phyloP scores from a whole-genome alignment of 2,329 filamentous ascomycete species.

The Metarhizium robertsii region DNA sequence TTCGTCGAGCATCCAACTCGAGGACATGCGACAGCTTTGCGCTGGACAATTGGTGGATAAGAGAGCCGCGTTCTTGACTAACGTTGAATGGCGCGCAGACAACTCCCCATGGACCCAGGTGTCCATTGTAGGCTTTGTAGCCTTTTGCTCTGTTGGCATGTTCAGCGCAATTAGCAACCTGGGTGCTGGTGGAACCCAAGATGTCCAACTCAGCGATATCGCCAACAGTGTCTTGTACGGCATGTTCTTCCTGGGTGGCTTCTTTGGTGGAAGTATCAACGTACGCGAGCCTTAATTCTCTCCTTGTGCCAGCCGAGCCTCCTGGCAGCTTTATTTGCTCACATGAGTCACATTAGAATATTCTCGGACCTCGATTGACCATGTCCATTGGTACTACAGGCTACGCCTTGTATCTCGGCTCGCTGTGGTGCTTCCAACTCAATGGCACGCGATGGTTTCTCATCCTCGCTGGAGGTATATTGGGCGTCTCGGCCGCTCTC shows the following conservation, averaged over 20 bases:
- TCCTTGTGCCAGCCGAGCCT: background rate
- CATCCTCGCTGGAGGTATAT: slow-evolving; percentile 62
- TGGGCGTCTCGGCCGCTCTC: slow-evolving; percentile 69
- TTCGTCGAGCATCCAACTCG: background rate
- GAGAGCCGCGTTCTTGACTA: background rate
- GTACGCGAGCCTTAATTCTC: background rate
- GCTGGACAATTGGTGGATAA: background rate
- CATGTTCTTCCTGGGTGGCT: slow-evolving; percentile 5
- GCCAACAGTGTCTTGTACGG: slow-evolving; percentile 39
- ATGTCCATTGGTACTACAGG: slow-evolving; percentile 5
- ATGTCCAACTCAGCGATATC: slow-evolving; percentile 8
- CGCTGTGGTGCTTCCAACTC: slow-evolving; percentile 6
- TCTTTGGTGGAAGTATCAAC: slow-evolving; percentile 6
- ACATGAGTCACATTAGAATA: background rate
- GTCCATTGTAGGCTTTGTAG: slow-evolving; percentile 13
- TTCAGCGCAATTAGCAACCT: slow-evolving; percentile 56
- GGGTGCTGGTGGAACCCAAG: slow-evolving; percentile 39
- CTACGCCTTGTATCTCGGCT: slow-evolving; percentile 5
- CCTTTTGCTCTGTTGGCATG: slow-evolving; percentile 39
- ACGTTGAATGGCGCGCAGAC: background rate
- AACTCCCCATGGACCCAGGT: slow-evolving; percentile 10
- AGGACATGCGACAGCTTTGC: too few species aligned
- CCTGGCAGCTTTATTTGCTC: background rate
- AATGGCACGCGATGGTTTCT: slow-evolving; percentile 5
- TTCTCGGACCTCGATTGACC: slow-evolving; percentile 2